phyloP scores from a whole-genome alignment of 2,329 filamentous ascomycete species.

The Aspergillus quadrilineatus region DNA sequence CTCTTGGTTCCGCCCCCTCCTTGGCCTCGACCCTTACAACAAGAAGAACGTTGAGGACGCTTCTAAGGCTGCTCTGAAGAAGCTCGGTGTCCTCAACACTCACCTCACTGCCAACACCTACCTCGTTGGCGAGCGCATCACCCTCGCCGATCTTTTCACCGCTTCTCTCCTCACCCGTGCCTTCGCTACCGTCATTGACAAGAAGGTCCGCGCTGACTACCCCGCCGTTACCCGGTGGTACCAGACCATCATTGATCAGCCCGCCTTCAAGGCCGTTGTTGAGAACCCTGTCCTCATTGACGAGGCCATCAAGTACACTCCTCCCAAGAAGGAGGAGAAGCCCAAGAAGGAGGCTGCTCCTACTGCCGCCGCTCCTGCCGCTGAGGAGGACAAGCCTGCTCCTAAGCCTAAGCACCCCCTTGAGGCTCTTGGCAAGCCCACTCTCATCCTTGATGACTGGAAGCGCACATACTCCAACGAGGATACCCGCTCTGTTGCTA shows the following conservation, averaged over 20 bases:
- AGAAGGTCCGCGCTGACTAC: slow-evolving; percentile 78
- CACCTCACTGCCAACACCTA: slow-evolving; percentile 92
- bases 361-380: slow-evolving; percentile 56
- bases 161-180: slow-evolving; percentile 77
- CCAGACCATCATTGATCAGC: slow-evolving; percentile 88
- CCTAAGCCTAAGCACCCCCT: slow-evolving; percentile 96
- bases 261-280: slow-evolving; percentile 80
- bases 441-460: slow-evolving; percentile 89
- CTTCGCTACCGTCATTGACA: slow-evolving; percentile 93
- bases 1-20: slow-evolving; percentile 81
- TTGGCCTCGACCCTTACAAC: slow-evolving; percentile 85
- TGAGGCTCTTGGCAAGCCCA: slow-evolving; percentile 75
- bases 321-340: slow-evolving; percentile 69
- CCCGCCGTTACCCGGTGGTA: slow-evolving; percentile 92
- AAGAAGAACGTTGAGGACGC: slow-evolving; percentile 92
- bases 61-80: slow-evolving; percentile 67
- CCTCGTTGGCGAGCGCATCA: slow-evolving; percentile 96
- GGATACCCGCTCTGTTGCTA: slow-evolving; percentile 74
- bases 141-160: slow-evolving; percentile 89
- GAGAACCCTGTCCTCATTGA: slow-evolving; percentile 76
- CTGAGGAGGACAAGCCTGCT: slow-evolving; percentile 45
- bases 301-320: slow-evolving; percentile 69
- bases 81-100: slow-evolving; percentile 72
- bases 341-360: slow-evolving; percentile 72
- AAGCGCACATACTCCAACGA: slow-evolving; percentile 99